Conservation (phyloP, 1,284 basidiomycete genomes). For the Cryptococcus floricola region DNA sequence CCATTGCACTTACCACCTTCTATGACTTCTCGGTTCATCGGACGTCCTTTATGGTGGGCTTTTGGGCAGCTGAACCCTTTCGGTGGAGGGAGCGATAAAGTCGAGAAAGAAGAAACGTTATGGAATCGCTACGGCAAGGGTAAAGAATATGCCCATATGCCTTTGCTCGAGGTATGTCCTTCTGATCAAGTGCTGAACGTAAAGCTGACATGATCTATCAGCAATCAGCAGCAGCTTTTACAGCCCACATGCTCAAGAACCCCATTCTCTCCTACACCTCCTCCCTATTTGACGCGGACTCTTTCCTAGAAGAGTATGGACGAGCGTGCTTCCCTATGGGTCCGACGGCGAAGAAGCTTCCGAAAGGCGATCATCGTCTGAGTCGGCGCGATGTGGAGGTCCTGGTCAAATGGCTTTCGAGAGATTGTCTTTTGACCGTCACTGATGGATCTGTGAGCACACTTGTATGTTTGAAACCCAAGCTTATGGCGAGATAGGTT, state of each 20-base stretch:
- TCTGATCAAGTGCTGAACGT: neutral
- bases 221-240: slow-evolving; percentile 60
- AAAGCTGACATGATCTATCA: slow-evolving; percentile 8
- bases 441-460: slow-evolving; percentile 61
- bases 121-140: slow-evolving; percentile 62
- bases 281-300: slow-evolving; percentile 60
- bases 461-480: neutral
- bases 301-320: slow-evolving; percentile 62
- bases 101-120: slow-evolving; percentile 59
- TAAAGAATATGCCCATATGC: slow-evolving; percentile 66
- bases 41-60: slow-evolving; percentile 79
- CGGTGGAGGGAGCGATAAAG: slow-evolving; percentile 51
- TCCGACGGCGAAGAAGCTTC: slow-evolving; percentile 11
- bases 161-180: slow-evolving; percentile 41
- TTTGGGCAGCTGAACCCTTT: slow-evolving; percentile 72
- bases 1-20: slow-evolving; percentile 68
- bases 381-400: slow-evolving; percentile 57
- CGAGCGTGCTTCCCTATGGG: slow-evolving; percentile 48
- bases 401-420: slow-evolving; percentile 68
- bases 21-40: slow-evolving; percentile 67
- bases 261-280: slow-evolving; percentile 58
- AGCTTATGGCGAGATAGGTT: slow-evolving; percentile 52
- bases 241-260: slow-evolving; percentile 55
- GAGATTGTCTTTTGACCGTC: slow-evolving; percentile 65
- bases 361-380: slow-evolving; percentile 12